Conservation (phyloP, 2,329 filamentous ascomycete species). For the Fusarium xyrophilum region DNA sequence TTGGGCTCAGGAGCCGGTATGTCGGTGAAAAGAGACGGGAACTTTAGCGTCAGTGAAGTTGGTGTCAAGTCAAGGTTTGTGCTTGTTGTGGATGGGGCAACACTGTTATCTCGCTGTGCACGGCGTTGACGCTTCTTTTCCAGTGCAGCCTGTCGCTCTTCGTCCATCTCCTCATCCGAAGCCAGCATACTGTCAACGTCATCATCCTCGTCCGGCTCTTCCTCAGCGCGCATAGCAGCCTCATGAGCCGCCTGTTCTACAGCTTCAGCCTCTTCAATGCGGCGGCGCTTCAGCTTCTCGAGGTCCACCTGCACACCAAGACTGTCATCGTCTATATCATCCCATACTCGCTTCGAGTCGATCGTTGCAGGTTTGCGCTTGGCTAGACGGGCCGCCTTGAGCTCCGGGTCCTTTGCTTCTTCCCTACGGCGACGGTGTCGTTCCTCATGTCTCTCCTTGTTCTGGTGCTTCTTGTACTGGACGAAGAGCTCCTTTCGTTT, state of each 20-base stretch:
- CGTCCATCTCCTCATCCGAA: constrained; percentile 63
- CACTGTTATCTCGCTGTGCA: constrained; percentile 56
- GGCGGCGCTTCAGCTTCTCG: constrained; percentile 64
- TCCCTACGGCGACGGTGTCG: constrained; percentile 82
- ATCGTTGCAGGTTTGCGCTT: constrained; percentile 82
- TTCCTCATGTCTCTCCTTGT: constrained; percentile 76
- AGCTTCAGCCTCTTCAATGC: constrained; percentile 61
- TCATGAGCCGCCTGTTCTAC: constrained; percentile 57
- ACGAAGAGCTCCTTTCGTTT: constrained; percentile 80
- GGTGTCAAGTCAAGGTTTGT: constrained; percentile 71
- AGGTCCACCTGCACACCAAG: constrained; percentile 64
- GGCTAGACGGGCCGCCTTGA: constrained; percentile 75
- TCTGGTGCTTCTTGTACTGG: constrained; percentile 77
- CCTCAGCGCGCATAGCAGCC: constrained; percentile 43
- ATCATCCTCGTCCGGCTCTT: constrained; percentile 57
- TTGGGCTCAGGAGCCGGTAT: constrained; percentile 72
- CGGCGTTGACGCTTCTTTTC: constrained; percentile 56
- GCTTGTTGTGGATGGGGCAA: constrained; percentile 65
- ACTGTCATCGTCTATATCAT: constrained; percentile 72
- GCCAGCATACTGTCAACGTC: constrained; percentile 83
- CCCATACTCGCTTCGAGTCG: constrained; percentile 90
- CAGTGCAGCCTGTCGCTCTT: constrained; percentile 52
- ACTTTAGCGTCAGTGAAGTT: constrained; percentile 65
- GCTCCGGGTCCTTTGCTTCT: constrained; percentile 80
- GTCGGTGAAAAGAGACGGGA: constrained; percentile 68